Base-by-base conservation (phyloP, 2,329 filamentous ascomycete species). In the Trichoderma brevicompactum region DNA sequence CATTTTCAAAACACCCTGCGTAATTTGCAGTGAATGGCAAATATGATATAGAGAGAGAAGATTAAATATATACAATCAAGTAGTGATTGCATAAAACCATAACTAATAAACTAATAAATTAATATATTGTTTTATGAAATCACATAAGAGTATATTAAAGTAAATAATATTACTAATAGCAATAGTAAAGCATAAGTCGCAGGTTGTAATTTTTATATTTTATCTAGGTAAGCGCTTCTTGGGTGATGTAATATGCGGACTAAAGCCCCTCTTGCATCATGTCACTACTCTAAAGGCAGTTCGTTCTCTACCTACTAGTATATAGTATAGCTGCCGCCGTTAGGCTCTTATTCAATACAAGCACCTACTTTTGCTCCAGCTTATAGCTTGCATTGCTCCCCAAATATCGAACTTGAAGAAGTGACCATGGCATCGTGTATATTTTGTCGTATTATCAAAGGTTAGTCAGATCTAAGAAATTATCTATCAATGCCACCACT, bases 401-500 rank as follows among this genome's bases (percentile, higher is more conserved):
- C 2, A n/a, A 50, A 19, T n/a, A 1, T 0, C 2, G 5, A 36
- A 8, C 10, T 28, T 4, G 23, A 3, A n/a, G 2, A 41, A 36
- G 12, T 43, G 1, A 48, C 2, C 54, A 74, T 72, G 70, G 68
- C 70, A 36, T 65, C 89, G 69, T 99, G 95, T 78, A 92, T 98
- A 75, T 99, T 99, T 83, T 99, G 95, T 85, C 96, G 92, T 79
- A 98, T 99, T 77, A 90, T 99, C 82, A 96, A 96, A 86, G 94
- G 94, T 83, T 74, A 67, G 74, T 70, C 12, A 15, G 5, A 3
- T 3, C 9, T 44, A 64, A 36, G n/a, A 32, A 10, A 38, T 17
- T 43, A n/a, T 48, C 10, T 19, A 28, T 15, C 17, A 38, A 8
- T 6, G 23, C 12, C 46, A 34, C 40, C 43, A 48, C 13, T n/a